These are phyloP conservation scores for Neurospora crassa DNA, from an alignment of 2,329 filamentous ascomycete genomes.

Conservation along the genomic window DNA sequence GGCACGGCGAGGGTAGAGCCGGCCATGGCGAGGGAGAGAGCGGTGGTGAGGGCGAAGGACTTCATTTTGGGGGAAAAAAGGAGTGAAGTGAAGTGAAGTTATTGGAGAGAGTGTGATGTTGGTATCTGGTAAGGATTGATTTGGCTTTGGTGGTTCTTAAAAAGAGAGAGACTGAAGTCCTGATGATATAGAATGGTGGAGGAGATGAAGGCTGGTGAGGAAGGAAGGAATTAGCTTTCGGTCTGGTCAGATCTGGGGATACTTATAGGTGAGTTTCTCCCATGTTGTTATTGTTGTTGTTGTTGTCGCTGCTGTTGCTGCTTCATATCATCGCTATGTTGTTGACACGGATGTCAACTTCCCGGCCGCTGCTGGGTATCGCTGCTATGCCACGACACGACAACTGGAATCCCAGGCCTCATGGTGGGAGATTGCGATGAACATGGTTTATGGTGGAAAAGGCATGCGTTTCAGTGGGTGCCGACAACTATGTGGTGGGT, in stretches of 20 bases:
- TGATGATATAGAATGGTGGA: background rate
- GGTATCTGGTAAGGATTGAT: background rate
- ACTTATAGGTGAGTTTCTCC: background rate
- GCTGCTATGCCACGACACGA: background rate
- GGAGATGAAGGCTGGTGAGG: background rate
- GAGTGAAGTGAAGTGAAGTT: background rate
- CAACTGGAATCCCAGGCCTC: background rate
- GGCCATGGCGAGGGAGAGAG: background rate
- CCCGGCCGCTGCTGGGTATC: background rate
- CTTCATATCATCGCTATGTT: background rate
- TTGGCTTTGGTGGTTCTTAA: background rate
- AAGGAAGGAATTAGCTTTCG: background rate
- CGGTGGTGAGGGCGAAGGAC: background rate
- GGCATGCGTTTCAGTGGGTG: background rate
- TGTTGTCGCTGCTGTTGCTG: background rate
- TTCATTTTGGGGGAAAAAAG: background rate
- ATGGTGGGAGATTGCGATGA: background rate
- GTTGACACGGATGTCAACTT: background rate
- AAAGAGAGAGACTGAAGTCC: background rate
- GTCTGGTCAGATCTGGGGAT: background rate
- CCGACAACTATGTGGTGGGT: background rate
- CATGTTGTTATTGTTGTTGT: background rate
- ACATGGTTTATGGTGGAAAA: background rate
- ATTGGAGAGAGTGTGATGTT: background rate
- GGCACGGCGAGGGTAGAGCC: background rate